Percentiles rank a stretch among this genome's conserved stretches.
Evolutionary conservation across 202 grass and related monocot genomes (phyloP).

Genomic region (Brachypodium distachyon): DNA sequence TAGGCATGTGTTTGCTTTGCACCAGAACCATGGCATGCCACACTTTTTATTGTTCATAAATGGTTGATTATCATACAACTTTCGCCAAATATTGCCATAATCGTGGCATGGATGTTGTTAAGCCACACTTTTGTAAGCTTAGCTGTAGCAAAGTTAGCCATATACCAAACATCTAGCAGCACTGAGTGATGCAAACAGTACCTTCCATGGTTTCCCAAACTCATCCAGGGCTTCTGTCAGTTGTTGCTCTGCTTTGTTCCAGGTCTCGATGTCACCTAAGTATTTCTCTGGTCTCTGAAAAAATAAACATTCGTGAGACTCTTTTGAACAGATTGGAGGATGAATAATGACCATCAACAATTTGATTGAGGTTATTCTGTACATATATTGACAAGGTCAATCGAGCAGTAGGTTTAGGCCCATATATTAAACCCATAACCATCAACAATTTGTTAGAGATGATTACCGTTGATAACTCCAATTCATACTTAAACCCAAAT

Average conservation of each 20-base stretch:
- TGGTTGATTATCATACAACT: not conserved
- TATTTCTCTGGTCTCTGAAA: slow-evolving; percentile 91
- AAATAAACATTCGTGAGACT: slow-evolving; percentile 9
- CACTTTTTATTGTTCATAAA: not conserved
- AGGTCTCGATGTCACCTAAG: slow-evolving; percentile 90
- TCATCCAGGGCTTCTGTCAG: slow-evolving; percentile 90
- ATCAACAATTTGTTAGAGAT: no score
- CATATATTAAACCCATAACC: no score
- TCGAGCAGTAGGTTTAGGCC: not conserved
- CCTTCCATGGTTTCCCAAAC: slow-evolving; percentile 93
- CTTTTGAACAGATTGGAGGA: not conserved
- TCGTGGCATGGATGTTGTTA: not conserved
- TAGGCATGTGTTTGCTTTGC: not conserved
- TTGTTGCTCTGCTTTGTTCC: slow-evolving; percentile 93
- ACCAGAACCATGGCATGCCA: not conserved
- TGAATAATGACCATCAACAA: not conserved
- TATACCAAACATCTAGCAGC: not conserved
- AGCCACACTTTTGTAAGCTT: not conserved
- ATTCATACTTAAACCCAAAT: slow-evolving; percentile 94
- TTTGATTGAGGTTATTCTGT: not conserved
- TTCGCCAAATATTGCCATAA: not conserved
- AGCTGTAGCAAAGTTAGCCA: not conserved
- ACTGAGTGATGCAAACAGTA: slow-evolving; percentile 18
- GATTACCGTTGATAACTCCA: slow-evolving; percentile 94
- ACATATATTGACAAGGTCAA: not conserved